phyloP scores from a whole-genome alignment of 2,329 filamentous ascomycete species.

The Fonsecaea multimorphosa region DNA sequence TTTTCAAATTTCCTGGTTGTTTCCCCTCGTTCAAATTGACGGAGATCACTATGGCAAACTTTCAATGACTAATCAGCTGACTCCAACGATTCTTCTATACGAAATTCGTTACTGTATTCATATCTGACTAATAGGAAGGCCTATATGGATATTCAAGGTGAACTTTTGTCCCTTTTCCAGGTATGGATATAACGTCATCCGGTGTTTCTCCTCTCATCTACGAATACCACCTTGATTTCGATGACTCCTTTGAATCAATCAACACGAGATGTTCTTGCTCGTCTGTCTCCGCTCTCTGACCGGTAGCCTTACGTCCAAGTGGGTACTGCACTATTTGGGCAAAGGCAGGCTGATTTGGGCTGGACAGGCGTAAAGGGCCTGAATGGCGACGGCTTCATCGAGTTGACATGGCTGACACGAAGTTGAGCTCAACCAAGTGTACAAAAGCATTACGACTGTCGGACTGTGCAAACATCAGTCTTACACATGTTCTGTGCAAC shows the following conservation, averaged over 20 bases:
- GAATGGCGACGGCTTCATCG: neutral
- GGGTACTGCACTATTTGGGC: neutral
- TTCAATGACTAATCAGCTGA: neutral
- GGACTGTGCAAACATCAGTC: neutral
- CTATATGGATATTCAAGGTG: neutral
- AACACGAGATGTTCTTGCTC: neutral
- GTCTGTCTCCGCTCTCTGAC: neutral
- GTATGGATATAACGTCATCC: constrained; percentile 8
- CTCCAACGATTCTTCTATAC: neutral
- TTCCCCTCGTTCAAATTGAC: neutral
- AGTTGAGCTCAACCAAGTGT: neutral
- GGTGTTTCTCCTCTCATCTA: neutral
- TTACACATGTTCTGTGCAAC: neutral
- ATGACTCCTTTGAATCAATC: neutral
- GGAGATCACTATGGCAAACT: neutral
- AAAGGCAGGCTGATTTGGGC: neutral
- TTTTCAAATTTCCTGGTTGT: neutral
- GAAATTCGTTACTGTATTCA: neutral
- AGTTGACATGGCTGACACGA: neutral
- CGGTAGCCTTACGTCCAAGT: neutral
- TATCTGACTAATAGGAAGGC: neutral
- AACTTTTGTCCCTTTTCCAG: neutral
- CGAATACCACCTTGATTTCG: neutral
- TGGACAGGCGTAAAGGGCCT: neutral
- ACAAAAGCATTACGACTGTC: neutral